Evolutionary conservation across 495 filamentous ascomycete genomes (phyloP).

Genomic region (Aspergillus leporis): DNA sequence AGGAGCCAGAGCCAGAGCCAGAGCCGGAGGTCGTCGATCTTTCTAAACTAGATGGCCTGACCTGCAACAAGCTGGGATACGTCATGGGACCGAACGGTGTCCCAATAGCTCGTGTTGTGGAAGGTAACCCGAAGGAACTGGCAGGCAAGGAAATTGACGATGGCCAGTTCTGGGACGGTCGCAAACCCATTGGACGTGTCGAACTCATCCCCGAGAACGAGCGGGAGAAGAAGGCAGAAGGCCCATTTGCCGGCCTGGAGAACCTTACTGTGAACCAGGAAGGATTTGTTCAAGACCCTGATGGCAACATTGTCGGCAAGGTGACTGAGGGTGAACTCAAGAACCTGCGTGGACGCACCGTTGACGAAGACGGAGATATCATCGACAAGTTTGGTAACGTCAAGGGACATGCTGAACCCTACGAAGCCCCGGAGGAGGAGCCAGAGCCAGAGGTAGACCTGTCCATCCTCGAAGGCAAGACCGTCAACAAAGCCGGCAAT

Average conservation of each 20-base stretch:
- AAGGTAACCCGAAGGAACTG: constrained; percentile 67
- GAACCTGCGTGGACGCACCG: constrained; percentile 69
- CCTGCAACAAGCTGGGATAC: constrained; percentile 78
- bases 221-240: constrained; percentile 66
- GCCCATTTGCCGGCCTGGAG: constrained; percentile 75
- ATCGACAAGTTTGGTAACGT: constrained; percentile 77
- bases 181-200: constrained; percentile 70
- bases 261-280: constrained; percentile 66
- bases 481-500: constrained; percentile 83
- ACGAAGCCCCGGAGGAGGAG: constrained; percentile 58
- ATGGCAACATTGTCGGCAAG: constrained; percentile 68
- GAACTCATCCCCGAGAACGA: constrained; percentile 74
- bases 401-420: constrained; percentile 74
- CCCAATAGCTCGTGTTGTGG: constrained; percentile 66
- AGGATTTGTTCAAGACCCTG: constrained; percentile 68
- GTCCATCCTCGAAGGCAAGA: constrained; percentile 74
- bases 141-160: constrained; percentile 70
- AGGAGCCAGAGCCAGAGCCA: constrained; percentile 32
- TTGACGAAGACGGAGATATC: constrained; percentile 84
- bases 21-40: constrained; percentile 59
- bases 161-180: constrained; percentile 72
- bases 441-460: constrained; percentile 52
- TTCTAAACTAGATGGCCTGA: constrained; percentile 63
- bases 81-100: constrained; percentile 72
- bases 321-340: constrained; percentile 76